Percentiles rank a stretch among this genome's conserved stretches.
Conservation (phyloP, 768 basidiomycete genomes). For the Daedaleopsis sinensis region DNA sequence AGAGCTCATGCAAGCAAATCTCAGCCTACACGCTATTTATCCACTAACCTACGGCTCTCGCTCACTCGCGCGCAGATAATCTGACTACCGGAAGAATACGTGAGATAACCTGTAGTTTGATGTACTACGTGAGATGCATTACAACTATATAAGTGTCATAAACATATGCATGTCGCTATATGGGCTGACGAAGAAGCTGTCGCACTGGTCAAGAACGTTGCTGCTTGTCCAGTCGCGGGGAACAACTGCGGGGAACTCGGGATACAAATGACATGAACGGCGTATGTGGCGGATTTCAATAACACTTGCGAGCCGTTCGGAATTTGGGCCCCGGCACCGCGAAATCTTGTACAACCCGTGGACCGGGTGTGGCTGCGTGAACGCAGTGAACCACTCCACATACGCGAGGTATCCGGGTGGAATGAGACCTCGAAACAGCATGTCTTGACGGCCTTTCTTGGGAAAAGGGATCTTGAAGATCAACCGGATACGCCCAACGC, state of each 20-base stretch:
- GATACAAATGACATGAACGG: conserved; percentile 35
- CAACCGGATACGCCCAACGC: conserved; percentile 30
- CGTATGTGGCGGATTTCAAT: conserved; percentile 29
- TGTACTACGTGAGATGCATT: neutral
- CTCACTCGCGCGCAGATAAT: too few relatives aligned
- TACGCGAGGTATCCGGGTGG: conserved; percentile 30
- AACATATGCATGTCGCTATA: conserved; percentile 36
- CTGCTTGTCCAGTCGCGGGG: conserved; percentile 36
- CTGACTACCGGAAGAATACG: too few relatives aligned
- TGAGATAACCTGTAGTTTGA: too few relatives aligned
- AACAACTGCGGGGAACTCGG: conserved; percentile 32
- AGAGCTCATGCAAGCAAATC: too few relatives aligned
- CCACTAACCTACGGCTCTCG: too few relatives aligned
- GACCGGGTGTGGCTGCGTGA: conserved; percentile 27
- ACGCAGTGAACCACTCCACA: conserved; percentile 34
- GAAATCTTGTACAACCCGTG: conserved; percentile 33
- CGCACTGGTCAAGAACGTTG: conserved; percentile 35
- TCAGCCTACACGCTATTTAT: too few relatives aligned
- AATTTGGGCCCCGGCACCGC: neutral
- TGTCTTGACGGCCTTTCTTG: neutral
- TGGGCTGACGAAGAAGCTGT: conserved; percentile 35
- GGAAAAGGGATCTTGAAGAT: conserved; percentile 33
- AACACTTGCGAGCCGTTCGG: conserved; percentile 23
- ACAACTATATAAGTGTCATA: conserved; percentile 9
- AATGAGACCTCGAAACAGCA: conserved; percentile 2